These are phyloP conservation scores for Claviceps africana DNA, from an alignment of 2,329 filamentous ascomycete genomes.

Conservation along the genomic window DNA sequence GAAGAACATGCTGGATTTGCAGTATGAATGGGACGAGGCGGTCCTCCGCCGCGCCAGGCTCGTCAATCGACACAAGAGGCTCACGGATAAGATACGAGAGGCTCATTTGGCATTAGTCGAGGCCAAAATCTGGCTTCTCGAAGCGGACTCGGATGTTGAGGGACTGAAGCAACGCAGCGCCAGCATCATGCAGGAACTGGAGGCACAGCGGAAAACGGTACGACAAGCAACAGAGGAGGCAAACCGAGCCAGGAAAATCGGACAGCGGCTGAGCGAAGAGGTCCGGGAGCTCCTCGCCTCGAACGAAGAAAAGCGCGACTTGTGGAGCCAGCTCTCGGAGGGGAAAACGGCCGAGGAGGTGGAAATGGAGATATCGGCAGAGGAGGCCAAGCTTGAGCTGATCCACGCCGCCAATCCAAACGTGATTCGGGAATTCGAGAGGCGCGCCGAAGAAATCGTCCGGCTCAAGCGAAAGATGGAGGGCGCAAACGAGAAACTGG, in stretches of 20 bases:
- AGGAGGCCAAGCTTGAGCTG: conserved; percentile 62
- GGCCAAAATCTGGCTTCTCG: conserved; percentile 55
- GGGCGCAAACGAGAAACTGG: conserved; percentile 39
- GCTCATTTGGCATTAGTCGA: conserved; percentile 53
- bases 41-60: conserved; percentile 42
- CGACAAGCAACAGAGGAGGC: conserved; percentile 23
- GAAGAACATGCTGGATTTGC: conserved; percentile 31
- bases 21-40: conserved; percentile 39
- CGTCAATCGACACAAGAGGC: conserved; percentile 38
- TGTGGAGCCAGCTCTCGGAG: conserved; percentile 29
- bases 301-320: conserved; percentile 24
- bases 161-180: conserved; percentile 52
- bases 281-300: conserved; percentile 27
- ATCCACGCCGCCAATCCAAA: conserved; percentile 65
- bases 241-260: conserved; percentile 22
- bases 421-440: conserved; percentile 64
- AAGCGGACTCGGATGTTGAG: conserved; percentile 68
- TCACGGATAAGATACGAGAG: conserved; percentile 47
- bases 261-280: conserved; percentile 16
- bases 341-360: conserved; percentile 48
- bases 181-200: conserved; percentile 40
- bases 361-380: conserved; percentile 58
- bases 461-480: conserved; percentile 44
- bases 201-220: conserved; percentile 27
- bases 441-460: conserved; percentile 55